Evolutionary conservation across 1,284 basidiomycete genomes (phyloP), one percentile per base, ranked within the genome.

Genomic region (Ceratobasidium sp.): DNA sequence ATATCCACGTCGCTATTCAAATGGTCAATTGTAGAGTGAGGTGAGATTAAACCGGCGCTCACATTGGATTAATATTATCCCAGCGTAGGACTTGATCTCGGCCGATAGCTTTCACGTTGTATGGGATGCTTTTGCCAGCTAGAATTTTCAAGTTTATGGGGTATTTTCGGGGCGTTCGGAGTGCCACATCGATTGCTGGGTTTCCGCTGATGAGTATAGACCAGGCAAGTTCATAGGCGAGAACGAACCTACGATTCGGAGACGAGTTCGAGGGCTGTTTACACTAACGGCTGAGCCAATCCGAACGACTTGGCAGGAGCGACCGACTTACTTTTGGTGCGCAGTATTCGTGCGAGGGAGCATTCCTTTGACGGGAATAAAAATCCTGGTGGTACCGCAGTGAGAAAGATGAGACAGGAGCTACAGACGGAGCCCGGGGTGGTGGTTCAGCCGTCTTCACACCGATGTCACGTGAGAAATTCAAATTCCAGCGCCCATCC

Each of bases 141-240:
- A 67, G 44, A n/a, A 67, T 7, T 33, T 67, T 67, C 7, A 67
- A 41, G 46, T 33, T 50, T 20, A 67, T 50, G 8, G 65, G 65
- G 30, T 33, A 52, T 48, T 52, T 33, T 18, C n/a, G 46, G 23
- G 65, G 46, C 14, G n/a, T 27, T 30, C 30, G 38, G 16, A 67
- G 30, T 3, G 20, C 30, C 5, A 67, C 44, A 33, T 67, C 65
- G 12, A 67, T 67, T 20, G 65, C 65, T 67, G n/a, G 46, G 48
- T 18, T 55, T 18, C 6, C 12, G n/a, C 20, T 20, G 27, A 23
- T 55, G n/a, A 55, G 54, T 55, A 8, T 55, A 20, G 27, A 12
- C 18, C 20, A 23, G 54, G 14, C 20, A 3, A 5, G 20, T 20
- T 16, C 4, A 14, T 14, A 14, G 20, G 48, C 12, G 48, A 14